Percentiles rank a stretch among this genome's conserved stretches.
These are phyloP conservation scores for Ganoderma resinaceum DNA, from an alignment of 1,284 basidiomycete genomes.

Conservation along the genomic window DNA sequence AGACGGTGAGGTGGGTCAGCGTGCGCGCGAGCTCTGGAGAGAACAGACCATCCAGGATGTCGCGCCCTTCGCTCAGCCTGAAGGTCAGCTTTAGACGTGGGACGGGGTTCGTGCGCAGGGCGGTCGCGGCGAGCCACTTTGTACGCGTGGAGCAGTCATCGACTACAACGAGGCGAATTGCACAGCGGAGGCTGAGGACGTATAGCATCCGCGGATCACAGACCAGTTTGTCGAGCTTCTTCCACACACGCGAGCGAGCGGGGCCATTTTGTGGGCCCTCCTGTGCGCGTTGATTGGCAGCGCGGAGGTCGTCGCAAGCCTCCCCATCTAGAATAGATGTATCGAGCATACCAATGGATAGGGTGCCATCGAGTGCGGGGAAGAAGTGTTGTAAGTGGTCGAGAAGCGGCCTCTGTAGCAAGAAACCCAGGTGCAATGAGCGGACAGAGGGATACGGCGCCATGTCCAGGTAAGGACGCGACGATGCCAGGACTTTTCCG, in stretches of 20 bases:
- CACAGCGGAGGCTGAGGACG: background rate
- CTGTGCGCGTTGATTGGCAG: background rate
- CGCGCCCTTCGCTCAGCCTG: background rate
- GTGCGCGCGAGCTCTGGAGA: background rate
- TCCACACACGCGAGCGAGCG: background rate
- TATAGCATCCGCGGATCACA: background rate
- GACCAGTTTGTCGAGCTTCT: background rate
- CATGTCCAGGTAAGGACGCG: background rate
- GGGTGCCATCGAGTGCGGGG: background rate
- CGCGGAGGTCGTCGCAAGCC: background rate
- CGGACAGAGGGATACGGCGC: background rate
- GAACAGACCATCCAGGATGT: background rate
- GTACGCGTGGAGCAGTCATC: background rate
- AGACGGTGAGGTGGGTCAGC: background rate
- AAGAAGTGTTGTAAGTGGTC: background rate
- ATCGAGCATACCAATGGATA: background rate
- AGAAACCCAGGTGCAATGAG: background rate
- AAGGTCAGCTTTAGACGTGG: background rate
- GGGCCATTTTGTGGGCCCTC: background rate
- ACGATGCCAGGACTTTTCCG: background rate
- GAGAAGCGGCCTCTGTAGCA: background rate
- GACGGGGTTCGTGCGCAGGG: background rate
- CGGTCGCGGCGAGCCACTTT: too few relatives aligned
- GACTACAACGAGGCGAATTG: background rate
- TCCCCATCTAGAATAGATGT: background rate